A percentile compares a stretch with the other conserved stretches of the same genome.
These are phyloP conservation scores for Kickxella alabastrina DNA, from an alignment of 192 early-diverging fungal genomes.

Conservation along the genomic window DNA sequence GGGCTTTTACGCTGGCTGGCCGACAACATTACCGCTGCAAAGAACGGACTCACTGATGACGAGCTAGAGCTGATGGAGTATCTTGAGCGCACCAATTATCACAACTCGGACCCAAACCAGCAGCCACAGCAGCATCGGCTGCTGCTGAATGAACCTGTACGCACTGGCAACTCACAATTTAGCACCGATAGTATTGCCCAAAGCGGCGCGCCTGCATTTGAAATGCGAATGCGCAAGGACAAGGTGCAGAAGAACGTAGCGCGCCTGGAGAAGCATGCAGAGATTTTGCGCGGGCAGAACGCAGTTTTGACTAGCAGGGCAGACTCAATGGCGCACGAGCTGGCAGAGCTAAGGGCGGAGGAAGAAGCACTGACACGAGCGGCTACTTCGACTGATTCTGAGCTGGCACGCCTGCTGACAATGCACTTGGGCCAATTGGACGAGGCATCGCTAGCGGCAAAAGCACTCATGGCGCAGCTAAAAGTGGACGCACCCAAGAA, in stretches of 20 bases:
- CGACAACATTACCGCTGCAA: conserved; percentile 21
- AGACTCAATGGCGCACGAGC: conserved; percentile 24
- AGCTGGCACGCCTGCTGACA: conserved; percentile 23
- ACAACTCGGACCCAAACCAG: not conserved
- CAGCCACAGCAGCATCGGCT: not conserved
- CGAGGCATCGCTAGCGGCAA: conserved; percentile 23
- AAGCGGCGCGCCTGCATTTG: conserved; percentile 10
- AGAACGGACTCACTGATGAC: conserved; percentile 24
- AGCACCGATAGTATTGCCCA: not conserved
- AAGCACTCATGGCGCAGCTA: conserved; percentile 12
- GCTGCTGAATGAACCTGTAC: not conserved
- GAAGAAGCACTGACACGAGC: conserved; percentile 20
- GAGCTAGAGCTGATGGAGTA: conserved; percentile 37
- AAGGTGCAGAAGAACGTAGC: conserved; percentile 2
- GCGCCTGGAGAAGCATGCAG: conserved; percentile 10
- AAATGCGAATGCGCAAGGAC: conserved; percentile 9
- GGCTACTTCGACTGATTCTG: conserved; percentile 18
- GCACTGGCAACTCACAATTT: not conserved
- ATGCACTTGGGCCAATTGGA: conserved; percentile 23
- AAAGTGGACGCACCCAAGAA: not conserved
- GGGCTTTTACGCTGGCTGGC: conserved; percentile 37
- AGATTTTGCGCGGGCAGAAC: conserved; percentile 15
- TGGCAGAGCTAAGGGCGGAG: conserved; percentile 22
- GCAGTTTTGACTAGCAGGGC: conserved; percentile 13
- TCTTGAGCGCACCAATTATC: conserved; percentile 24